Evolutionary conservation across 2,329 filamentous ascomycete species (phyloP).

Genomic region (Talaromyces sp.): DNA sequence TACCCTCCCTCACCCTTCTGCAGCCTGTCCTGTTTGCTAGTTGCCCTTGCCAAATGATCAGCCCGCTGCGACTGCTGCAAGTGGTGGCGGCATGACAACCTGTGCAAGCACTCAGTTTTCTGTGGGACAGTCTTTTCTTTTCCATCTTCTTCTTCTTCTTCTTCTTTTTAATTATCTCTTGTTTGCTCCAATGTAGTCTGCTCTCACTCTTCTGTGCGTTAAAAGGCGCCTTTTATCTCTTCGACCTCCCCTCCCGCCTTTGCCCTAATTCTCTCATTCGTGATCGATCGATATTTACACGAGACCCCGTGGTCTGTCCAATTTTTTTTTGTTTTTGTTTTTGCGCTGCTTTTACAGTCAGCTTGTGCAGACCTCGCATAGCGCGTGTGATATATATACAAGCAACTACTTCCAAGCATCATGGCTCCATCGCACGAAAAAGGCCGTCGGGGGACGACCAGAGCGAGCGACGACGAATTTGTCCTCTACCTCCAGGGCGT

Average conservation of each 20-base stretch:
- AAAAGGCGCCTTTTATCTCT: not conserved
- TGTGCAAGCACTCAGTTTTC: not conserved
- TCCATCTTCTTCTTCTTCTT: not conserved
- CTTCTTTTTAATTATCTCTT: not conserved
- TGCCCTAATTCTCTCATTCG: not conserved
- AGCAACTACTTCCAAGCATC: not conserved
- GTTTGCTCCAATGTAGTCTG: not conserved
- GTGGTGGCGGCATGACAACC: not conserved
- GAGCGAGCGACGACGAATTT: conserved; percentile 39
- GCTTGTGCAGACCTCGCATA: not conserved
- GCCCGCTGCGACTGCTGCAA: not conserved
- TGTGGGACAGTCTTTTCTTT: not conserved
- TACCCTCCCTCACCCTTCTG: not conserved
- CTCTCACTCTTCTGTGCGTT: not conserved
- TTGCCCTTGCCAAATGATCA: not conserved
- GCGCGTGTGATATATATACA: not conserved
- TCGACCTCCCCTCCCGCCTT: no score
- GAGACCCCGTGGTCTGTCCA: not conserved
- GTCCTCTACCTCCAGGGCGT: conserved; percentile 43
- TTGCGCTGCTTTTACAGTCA: not conserved
- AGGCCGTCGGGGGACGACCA: conserved; percentile 24
- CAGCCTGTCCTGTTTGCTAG: not conserved
- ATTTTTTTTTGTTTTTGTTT: no score
- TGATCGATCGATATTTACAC: not conserved
- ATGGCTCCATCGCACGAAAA: conserved; percentile 26